Percentiles rank a stretch among this genome's conserved stretches.
Evolutionary conservation across 2,329 filamentous ascomycete species (phyloP).

Genomic region (Aspergillus pseudotamarii): DNA sequence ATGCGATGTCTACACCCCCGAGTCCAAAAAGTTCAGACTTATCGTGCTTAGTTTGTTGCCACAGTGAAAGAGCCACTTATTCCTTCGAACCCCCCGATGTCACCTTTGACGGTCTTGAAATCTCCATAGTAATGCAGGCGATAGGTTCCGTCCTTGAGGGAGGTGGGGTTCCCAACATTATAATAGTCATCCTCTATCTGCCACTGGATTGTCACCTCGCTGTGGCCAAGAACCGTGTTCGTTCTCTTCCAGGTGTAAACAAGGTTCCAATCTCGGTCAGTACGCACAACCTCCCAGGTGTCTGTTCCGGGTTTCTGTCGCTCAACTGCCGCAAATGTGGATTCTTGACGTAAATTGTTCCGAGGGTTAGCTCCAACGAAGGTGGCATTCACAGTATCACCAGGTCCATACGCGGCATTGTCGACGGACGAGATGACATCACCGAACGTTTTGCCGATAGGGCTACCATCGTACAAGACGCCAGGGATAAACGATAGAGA

Average conservation of each 20-base stretch:
- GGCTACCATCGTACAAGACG: slow-evolving; percentile 73
- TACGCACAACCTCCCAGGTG: slow-evolving; percentile 67
- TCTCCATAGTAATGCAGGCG: slow-evolving; percentile 84
- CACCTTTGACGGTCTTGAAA: slow-evolving; percentile 66
- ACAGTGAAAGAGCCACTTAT: slow-evolving; percentile 55
- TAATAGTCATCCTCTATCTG: slow-evolving; percentile 66
- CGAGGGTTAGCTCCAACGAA: slow-evolving; percentile 90
- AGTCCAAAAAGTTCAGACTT: neutral
- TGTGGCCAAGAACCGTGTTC: slow-evolving; percentile 69
- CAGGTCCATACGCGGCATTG: slow-evolving; percentile 58
- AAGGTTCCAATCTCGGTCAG: slow-evolving; percentile 81
- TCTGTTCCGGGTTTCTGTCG: slow-evolving; percentile 49
- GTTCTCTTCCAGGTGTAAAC: slow-evolving; percentile 79
- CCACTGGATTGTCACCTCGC: slow-evolving; percentile 79
- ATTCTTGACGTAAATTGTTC: slow-evolving; percentile 79
- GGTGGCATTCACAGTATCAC: slow-evolving; percentile 64
- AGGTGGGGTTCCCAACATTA: slow-evolving; percentile 35
- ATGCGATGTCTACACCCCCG: neutral
- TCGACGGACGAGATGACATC: slow-evolving; percentile 60
- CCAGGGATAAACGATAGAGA: slow-evolving; percentile 78
- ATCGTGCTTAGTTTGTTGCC: neutral
- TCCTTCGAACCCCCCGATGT: slow-evolving; percentile 70
- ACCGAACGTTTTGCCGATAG: slow-evolving; percentile 70
- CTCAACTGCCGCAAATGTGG: slow-evolving; percentile 78
- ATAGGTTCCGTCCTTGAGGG: slow-evolving; percentile 65